Base-by-base conservation (phyloP, 1,284 basidiomycete species). In the Papiliotrema fonsecae region DNA sequence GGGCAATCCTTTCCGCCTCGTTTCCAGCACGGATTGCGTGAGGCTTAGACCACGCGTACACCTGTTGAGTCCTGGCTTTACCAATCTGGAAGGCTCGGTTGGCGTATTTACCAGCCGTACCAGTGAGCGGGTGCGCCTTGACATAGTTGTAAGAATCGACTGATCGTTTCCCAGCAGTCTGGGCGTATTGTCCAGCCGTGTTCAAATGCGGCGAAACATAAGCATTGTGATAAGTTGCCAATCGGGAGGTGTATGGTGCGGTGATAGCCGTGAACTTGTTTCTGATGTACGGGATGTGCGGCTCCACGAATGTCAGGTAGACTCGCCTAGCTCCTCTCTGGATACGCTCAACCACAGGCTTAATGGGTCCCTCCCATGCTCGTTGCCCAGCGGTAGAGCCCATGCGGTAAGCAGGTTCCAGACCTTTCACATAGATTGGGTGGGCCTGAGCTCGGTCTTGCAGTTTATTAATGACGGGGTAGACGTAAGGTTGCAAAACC, bases 261-360 rank as follows among this genome's bases (percentile, higher is more conserved):
- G 65, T 66, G 18, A 62, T 45, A 35, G 61, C 51, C 42, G 61
- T 49, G 32, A 55, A 51, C 50, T 58, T 60, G 27, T 64, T 60
- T 37, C 52, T 45, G 34, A 66, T 27, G 43, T 60, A 69, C 0
- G 70, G 70, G 25, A 69, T 49, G 47, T 67, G 70, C 18, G 70
- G 70, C 46, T 64, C 55, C 39, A 72, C 43, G 48, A 65, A 65
- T n/a, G 57, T 64, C 25, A 66, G 50, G 54, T 69, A 67, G 27
- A 67, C 55, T 46, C 58, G 59, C 44, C 54, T 54, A 3, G 58
- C 59, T 16, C 60, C 64, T 21, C 60, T 55, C 10, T 38, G 24
- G 10, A 57, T 55, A 9, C 62, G 56, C 45, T 55, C 51, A n/a
- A 64, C 52, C 11, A 69, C 56, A n/a, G 70, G 68, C 50, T 60